These are phyloP conservation scores for Lepidium africanum DNA, from an alignment of 345 rosid genomes.

Conservation along the genomic window DNA sequence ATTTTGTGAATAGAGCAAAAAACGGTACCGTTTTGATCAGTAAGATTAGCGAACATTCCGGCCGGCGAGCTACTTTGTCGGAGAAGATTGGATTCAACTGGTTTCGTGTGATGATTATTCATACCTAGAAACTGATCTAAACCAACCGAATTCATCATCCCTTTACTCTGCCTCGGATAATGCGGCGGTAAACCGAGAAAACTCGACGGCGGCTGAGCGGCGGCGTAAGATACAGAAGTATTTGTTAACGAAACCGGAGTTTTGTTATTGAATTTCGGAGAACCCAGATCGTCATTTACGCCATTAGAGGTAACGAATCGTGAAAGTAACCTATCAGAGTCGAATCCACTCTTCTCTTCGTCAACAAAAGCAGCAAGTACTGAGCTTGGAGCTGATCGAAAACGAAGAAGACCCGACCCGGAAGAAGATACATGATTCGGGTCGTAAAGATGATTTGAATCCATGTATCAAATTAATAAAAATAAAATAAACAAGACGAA, in stretches of 20 bases:
- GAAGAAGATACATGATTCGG: slow-evolving; percentile 24
- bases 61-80: slow-evolving; percentile 86
- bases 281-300: slow-evolving; percentile 14
- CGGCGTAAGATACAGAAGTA: slow-evolving; percentile 25
- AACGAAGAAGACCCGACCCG: slow-evolving; percentile 64
- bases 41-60: slow-evolving; percentile 53
- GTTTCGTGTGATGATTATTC: slow-evolving; percentile 37
- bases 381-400: slow-evolving; percentile 77
- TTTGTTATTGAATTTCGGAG: slow-evolving; percentile 27
- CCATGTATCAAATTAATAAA: slow-evolving; percentile 33
- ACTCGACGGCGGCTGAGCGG: slow-evolving; percentile 30
- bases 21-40: slow-evolving; percentile 66
- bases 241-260: slow-evolving; percentile 25
- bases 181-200: slow-evolving; percentile 70
- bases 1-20: not conserved
- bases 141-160: slow-evolving; percentile 34
- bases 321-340: slow-evolving; percentile 35
- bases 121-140: slow-evolving; percentile 44
- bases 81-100: slow-evolving; percentile 38
- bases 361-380: slow-evolving; percentile 37
- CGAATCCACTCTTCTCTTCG: slow-evolving; percentile 30
- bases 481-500: not conserved
- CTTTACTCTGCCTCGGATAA: slow-evolving; percentile 57
- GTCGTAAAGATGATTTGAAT: slow-evolving; percentile 51
- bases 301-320: slow-evolving; percentile 38